Percentiles rank a stretch among this genome's conserved stretches.
Evolutionary conservation across 164 flowering plant species (phyloP).

Genomic region (Aristolochia contorta): DNA sequence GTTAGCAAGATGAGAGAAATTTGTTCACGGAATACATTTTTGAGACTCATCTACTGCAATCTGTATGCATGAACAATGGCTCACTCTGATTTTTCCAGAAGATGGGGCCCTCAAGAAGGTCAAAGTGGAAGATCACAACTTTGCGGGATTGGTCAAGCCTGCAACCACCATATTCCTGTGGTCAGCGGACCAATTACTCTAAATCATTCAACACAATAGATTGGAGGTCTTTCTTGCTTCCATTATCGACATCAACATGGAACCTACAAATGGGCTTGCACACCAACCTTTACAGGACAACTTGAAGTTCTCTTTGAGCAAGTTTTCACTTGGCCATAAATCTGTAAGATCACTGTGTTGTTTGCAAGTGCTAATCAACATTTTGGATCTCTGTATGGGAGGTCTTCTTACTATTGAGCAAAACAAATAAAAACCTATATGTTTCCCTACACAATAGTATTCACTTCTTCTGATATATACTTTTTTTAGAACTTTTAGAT

Average conservation of each 20-base stretch:
- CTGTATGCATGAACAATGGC: too few relatives aligned
- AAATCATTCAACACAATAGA: constrained; percentile 11
- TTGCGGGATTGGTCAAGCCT: constrained; percentile 13
- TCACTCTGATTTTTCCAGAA: too few relatives aligned
- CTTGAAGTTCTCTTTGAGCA: constrained; percentile 31
- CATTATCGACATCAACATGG: constrained; percentile 14
- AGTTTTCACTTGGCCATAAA: constrained; percentile 11
- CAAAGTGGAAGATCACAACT: too few relatives aligned
- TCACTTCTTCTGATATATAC: not conserved
- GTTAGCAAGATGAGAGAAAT: too few relatives aligned
- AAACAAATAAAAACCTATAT: too few relatives aligned
- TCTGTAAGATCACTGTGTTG: constrained; percentile 28
- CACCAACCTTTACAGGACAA: constrained; percentile 36
- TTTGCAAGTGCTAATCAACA: not conserved
- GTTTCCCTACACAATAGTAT: not conserved
- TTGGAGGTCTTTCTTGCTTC: constrained; percentile 29
- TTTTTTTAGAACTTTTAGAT: not conserved
- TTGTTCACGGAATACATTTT: too few relatives aligned
- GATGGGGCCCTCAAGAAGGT: too few relatives aligned
- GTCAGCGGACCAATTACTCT: constrained; percentile 12
- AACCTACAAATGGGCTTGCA: constrained; percentile 9
- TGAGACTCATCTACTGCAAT: too few relatives aligned
- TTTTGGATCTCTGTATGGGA: too few relatives aligned
- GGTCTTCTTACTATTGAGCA: too few relatives aligned
- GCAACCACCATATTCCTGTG: constrained; percentile 15